Evolutionary conservation across 2,329 filamentous ascomycete genomes (phyloP), one percentile per base, ranked within the genome.

Genomic region (Aspergillus luchuensis): DNA sequence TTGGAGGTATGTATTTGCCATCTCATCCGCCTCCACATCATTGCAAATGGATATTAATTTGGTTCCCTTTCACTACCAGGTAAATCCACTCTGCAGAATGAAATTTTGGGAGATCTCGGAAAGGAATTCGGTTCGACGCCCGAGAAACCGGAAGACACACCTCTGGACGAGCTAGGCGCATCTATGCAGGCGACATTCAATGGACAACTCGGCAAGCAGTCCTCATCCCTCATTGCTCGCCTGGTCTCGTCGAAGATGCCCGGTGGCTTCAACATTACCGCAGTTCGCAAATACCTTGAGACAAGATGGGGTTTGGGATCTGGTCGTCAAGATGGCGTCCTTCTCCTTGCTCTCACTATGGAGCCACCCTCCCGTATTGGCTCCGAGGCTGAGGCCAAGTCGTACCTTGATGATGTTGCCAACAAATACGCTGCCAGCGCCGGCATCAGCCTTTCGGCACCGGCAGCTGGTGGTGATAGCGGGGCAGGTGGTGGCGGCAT

Each of bases 221-320:
- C 95, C 0, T 90, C 91, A 57, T 96, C 93, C 2, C 86, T 99
- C 59, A 90, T 99, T 76, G 95, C 95, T 53, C 90, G 95, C 69
- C 83, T 99, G 75, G 95, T 99, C 47, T 98, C 95, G 2, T 97
- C 95, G 30, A 99, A 99, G 82, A 99, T 99, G 95, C 95, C 95
- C 51, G 95, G 94, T 81, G 95, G 95, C 64, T 99, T 99, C 87
- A 99, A 98, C 78, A 98, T 98, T 77, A 98, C 94, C 72, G 85
- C 92, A 11, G 91, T 96, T 50, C 87, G 95, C 72, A 99, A 99
- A 80, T 96, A 99, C 74, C 82, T 99, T 48, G 94, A 97, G 81
- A 92, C 91, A 15, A 87, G 92, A 77, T 99, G 94, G 92, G 95
- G 95, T 58, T 82, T 99, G 60, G 91, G 84, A 4, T 75, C 89